Conservation (phyloP, 768 basidiomycete species). For the Rhizopogon salebrosus region DNA sequence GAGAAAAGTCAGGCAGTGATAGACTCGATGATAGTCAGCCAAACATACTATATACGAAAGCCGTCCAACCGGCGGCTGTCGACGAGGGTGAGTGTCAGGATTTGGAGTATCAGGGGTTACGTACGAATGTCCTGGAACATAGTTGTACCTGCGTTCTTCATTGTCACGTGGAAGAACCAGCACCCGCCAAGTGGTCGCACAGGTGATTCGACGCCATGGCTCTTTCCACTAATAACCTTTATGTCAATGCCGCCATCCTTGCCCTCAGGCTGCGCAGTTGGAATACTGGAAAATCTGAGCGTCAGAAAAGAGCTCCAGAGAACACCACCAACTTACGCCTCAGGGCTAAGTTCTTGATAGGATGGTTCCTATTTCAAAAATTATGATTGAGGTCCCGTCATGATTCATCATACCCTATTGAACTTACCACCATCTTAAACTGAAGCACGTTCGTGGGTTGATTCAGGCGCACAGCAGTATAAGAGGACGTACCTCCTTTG, state of each 20-base stretch:
- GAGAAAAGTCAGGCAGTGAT: slow-evolving; percentile 2
- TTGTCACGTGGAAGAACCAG: slow-evolving; percentile 83
- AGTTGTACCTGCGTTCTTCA: slow-evolving; percentile 49
- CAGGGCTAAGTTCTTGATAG: slow-evolving; percentile 76
- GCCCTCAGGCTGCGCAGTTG: slow-evolving; percentile 68
- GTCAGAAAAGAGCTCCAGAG: not conserved
- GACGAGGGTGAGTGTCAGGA: not conserved
- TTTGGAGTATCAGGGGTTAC: slow-evolving; percentile 18
- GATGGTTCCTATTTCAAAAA: slow-evolving; percentile 50
- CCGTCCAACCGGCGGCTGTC: slow-evolving; percentile 80
- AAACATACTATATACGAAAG: slow-evolving; percentile 75
- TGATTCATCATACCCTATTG: not conserved
- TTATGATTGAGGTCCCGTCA: slow-evolving; percentile 3
- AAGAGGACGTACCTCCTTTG: slow-evolving; percentile 46
- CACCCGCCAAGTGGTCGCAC: slow-evolving; percentile 90
- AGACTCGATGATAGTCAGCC: not conserved
- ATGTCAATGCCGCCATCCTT: slow-evolving; percentile 62
- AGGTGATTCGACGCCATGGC: slow-evolving; percentile 81
- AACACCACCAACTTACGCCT: slow-evolving; percentile 37
- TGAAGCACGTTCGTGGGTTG: slow-evolving; percentile 28
- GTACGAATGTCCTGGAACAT: slow-evolving; percentile 83
- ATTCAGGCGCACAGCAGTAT: slow-evolving; percentile 7
- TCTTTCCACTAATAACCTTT: slow-evolving; percentile 86
- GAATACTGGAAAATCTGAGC: slow-evolving; percentile 44
- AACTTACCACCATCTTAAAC: slow-evolving; percentile 70